Base-by-base conservation (phyloP, 2,329 filamentous ascomycete genomes). In the Eutypella sp. region DNA sequence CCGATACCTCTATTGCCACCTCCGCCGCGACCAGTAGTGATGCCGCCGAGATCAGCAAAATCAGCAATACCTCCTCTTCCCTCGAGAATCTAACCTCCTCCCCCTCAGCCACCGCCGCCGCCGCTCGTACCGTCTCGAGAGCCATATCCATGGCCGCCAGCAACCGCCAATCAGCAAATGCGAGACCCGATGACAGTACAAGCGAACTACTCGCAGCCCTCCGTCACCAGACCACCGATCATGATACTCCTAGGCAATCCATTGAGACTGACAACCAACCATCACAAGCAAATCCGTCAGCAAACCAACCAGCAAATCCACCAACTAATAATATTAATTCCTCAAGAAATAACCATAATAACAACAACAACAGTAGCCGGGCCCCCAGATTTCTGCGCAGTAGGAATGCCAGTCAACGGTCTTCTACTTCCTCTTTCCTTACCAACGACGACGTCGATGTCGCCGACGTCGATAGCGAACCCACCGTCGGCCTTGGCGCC, bases 391-490 rank as follows among this genome's bases (percentile, higher is more conserved):
- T 78, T 51, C 64, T 84, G 16, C 74, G 75, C 44, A 82, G 76
- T 58, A 72, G 77, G 29, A 72, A 75, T 56, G 70, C 69, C 29
- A 83, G 79, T 59, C 75, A 81, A 53, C 70, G 78, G 44, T 84
- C 80, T 4, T 84, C 80, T 2, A 71, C 76, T 3, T 84, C 80
- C 1, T 84, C 80, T 1, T 75, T 79, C 34, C 59, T 70, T n/a
- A 75, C 75, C 15, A 78, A 76, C 38, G 77, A 81, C 29, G 84
- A 87, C 49, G 73, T 70, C 5, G 29, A 87, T 50, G 73, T 70
- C 5, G 29, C 16, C 11, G 29, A 87, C 49, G 72, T 71, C 8
- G 81, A 80, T n/a, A 92, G 84, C 59, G 89, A 95, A 53, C 78
- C 76, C 4, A 90, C 87, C 5, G 71, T 89, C 16, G 85, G 73